phyloP scores from a whole-genome alignment of 352 stramenopile genomes.

The Globisporangium paddicum region DNA sequence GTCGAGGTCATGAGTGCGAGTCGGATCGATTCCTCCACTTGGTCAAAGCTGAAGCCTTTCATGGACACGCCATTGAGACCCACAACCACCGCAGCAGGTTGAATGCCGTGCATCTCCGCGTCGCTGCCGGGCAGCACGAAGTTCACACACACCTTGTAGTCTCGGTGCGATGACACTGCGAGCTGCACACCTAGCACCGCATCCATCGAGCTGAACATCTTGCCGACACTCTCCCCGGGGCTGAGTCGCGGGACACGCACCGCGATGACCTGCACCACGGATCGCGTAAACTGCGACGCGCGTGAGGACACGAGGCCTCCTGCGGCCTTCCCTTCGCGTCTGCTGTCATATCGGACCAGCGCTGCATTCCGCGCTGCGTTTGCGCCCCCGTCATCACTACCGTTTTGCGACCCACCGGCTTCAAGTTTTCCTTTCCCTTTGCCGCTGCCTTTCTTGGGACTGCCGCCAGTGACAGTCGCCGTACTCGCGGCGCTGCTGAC shows the following conservation, averaged over 20 bases:
- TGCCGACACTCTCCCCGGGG: constrained; percentile 19
- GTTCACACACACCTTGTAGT: constrained; percentile 65
- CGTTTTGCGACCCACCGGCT: not conserved
- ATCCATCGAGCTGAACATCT: constrained; percentile 50
- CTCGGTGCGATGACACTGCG: constrained; percentile 43
- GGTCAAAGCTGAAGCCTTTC: constrained; percentile 39
- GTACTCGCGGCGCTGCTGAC: constrained; percentile 1
- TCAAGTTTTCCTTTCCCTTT: not conserved
- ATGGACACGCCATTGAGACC: constrained; percentile 51
- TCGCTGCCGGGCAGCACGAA: constrained; percentile 50
- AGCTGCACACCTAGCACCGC: constrained; percentile 50
- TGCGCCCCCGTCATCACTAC: too few relatives aligned
- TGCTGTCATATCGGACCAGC: constrained; percentile 10
- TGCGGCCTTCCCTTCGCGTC: constrained; percentile 11
- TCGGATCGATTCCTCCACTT: constrained; percentile 42
- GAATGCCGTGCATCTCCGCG: constrained; percentile 44
- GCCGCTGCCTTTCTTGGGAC: not conserved
- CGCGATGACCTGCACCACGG: constrained; percentile 44
- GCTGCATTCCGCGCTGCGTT: not conserved
- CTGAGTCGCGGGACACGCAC: constrained; percentile 33
- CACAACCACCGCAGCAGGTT: constrained; percentile 51
- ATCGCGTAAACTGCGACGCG: constrained; percentile 33
- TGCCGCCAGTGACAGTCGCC: not conserved
- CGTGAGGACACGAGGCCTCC: constrained; percentile 12
- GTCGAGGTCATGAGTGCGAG: constrained; percentile 20